Conservation (phyloP, 176 grass and related monocot species). For the Dactylis glomerata region DNA sequence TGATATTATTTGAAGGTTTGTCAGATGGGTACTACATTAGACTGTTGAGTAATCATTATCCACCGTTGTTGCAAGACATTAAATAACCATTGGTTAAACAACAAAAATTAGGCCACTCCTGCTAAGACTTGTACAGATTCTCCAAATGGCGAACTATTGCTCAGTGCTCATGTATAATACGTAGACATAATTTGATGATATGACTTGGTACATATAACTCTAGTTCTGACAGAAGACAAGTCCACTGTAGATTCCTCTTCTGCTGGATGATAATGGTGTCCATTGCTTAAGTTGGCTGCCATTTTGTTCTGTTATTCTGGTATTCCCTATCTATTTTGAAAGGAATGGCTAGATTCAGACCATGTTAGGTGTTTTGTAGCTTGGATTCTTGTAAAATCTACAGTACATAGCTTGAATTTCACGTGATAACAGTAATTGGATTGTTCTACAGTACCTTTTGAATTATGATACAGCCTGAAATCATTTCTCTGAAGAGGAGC, state of each 20-base stretch:
- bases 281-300: not conserved
- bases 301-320: not conserved
- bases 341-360: not conserved
- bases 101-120: not conserved
- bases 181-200: conserved; percentile 5
- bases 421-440: not conserved
- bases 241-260: conserved; percentile 15
- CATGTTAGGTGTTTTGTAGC: conserved; percentile 33
- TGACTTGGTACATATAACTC: not conserved
- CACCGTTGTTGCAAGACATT: not conserved
- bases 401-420: not conserved
- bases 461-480: not conserved
- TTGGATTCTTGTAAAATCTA: not conserved
- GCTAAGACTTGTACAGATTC: not conserved
- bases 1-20: not conserved
- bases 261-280: not conserved
- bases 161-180: not conserved
- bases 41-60: not conserved
- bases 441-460: not conserved
- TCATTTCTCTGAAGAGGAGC: not conserved
- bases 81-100: not conserved
- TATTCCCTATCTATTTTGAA: conserved; percentile 12
- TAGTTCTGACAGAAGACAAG: conserved; percentile 4
- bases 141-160: conserved; percentile 15
- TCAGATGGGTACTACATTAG: not conserved